Evolutionary conservation across 2,329 filamentous ascomycete genomes (phyloP).

Genomic region (Cryphonectria parasitica): DNA sequence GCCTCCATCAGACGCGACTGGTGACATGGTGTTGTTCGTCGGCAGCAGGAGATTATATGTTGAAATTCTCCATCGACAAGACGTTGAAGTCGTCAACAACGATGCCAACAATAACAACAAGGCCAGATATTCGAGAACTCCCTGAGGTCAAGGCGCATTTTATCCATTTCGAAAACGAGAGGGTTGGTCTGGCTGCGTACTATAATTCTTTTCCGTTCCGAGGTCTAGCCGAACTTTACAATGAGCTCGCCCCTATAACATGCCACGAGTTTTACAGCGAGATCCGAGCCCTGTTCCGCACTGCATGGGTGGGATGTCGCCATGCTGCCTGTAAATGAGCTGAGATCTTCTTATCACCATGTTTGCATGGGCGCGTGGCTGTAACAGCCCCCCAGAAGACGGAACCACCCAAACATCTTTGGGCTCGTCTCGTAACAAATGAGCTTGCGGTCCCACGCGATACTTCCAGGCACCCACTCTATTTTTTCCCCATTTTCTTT

Average conservation of each 20-base stretch:
- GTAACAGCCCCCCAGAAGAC: neutral
- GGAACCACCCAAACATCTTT: too few relatives aligned
- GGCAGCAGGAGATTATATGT: neutral
- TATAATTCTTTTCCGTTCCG: too few relatives aligned
- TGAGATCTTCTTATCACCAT: slow-evolving; percentile 14
- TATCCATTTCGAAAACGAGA: neutral
- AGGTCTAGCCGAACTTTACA: neutral
- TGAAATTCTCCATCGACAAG: neutral
- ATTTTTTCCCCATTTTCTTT: neutral
- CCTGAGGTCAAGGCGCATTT: neutral
- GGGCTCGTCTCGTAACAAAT: neutral
- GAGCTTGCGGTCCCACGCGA: neutral
- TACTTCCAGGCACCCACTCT: neutral
- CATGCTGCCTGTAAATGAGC: slow-evolving; percentile 2
- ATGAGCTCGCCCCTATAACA: neutral
- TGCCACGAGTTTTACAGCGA: neutral
- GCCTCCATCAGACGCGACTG: neutral
- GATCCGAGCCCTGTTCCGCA: neutral
- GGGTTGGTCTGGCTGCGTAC: neutral
- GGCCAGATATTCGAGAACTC: neutral
- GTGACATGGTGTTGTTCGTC: neutral
- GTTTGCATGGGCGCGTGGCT: neutral
- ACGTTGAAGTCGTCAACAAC: neutral
- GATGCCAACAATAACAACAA: neutral
- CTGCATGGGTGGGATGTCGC: slow-evolving; percentile 14